Conservation (phyloP, 208 protist genomes). For the Acanthamoeba culbertsoni region DNA sequence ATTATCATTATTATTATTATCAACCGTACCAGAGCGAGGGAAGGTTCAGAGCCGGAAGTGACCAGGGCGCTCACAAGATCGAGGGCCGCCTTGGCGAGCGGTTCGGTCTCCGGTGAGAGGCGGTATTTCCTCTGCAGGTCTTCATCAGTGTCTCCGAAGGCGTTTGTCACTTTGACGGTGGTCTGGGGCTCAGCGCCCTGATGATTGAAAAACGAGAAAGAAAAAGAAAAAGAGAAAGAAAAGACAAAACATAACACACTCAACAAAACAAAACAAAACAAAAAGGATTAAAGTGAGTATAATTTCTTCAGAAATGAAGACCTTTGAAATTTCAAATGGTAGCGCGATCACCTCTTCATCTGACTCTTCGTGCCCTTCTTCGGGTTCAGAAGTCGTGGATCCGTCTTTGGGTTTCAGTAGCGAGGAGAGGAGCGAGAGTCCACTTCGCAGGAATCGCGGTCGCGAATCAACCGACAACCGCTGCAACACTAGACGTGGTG, state of each 20-base stretch:
- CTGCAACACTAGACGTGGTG: neutral
- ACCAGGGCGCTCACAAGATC: neutral
- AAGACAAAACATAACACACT: neutral
- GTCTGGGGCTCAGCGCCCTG: neutral
- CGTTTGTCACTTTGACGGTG: neutral
- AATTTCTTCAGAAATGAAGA: neutral
- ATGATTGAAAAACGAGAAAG: neutral
- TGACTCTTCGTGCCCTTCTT: neutral
- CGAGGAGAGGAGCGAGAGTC: neutral
- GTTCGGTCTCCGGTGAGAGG: neutral
- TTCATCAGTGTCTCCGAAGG: neutral
- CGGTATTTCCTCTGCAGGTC: neutral
- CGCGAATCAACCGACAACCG: neutral
- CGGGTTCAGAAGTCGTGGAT: neutral
- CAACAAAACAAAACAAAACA: neutral
- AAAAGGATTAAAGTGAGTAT: neutral
- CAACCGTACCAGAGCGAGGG: too few relatives aligned
- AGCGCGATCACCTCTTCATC: neutral
- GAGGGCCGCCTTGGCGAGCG: neutral
- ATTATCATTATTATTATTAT: too few relatives aligned
- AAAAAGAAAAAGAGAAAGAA: neutral
- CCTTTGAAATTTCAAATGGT: neutral
- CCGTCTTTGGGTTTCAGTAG: neutral
- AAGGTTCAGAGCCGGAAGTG: neutral
- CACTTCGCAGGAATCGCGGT: neutral